A percentile compares a stretch with the other conserved stretches of the same genome.
phyloP scores from a whole-genome alignment of 2,329 filamentous ascomycete species.

The Fusarium sp. region DNA sequence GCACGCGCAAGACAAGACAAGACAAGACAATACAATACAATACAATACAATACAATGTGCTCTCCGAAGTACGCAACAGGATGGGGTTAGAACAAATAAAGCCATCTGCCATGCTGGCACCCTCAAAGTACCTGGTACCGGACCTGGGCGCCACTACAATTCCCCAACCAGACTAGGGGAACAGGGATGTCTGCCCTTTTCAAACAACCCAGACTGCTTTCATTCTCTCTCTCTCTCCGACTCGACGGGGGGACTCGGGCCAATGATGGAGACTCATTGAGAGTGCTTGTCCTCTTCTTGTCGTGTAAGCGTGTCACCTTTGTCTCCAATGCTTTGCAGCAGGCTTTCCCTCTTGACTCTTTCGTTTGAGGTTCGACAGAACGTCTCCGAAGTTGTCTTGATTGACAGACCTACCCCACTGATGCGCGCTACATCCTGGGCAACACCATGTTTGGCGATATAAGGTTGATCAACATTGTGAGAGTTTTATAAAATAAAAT shows the following conservation, averaged over 20 bases:
- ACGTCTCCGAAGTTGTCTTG: constrained; percentile 7
- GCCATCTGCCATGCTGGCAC: constrained; percentile 24
- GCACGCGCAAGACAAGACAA: constrained; percentile 4
- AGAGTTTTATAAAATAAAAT: constrained; percentile 19
- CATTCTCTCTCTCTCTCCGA: constrained; percentile 13
- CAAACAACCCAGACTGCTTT: constrained; percentile 31
- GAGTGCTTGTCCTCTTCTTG: constrained; percentile 27
- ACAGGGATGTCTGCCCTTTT: constrained; percentile 40
- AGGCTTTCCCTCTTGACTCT: constrained; percentile 12
- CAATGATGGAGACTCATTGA: constrained; percentile 27
- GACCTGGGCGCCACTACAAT: constrained; percentile 22
- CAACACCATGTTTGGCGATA: constrained; percentile 25
- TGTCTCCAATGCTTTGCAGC: constrained; percentile 33
- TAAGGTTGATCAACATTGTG: constrained; percentile 22
- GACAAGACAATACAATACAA: constrained; percentile 2
- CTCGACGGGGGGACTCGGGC: constrained; percentile 23
- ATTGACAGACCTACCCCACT: constrained; percentile 26
- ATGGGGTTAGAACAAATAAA: constrained; percentile 21
- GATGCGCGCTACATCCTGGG: constrained; percentile 33
- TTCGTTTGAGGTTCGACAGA: constrained; percentile 24
- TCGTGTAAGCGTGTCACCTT: constrained; percentile 38
- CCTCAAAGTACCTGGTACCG: constrained; percentile 36
- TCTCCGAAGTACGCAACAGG: background rate
- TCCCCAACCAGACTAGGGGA: constrained; percentile 34
- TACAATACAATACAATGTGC: constrained; percentile 5